These are phyloP conservation scores for Rhizopogon salebrosus DNA, from an alignment of 768 basidiomycete species.

Conservation along the genomic window DNA sequence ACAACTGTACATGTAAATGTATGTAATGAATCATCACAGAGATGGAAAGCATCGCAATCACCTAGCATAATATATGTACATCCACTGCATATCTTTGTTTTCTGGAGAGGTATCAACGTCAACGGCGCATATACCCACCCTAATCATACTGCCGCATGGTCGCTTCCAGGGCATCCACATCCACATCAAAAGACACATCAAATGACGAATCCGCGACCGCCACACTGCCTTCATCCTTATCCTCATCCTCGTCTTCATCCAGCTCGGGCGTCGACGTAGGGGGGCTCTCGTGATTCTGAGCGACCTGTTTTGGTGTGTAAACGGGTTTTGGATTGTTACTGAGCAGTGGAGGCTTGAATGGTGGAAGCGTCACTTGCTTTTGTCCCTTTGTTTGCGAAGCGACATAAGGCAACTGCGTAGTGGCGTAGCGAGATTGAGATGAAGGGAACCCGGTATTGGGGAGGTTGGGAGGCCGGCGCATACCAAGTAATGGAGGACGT, in stretches of 20 bases:
- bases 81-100: background rate
- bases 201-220: conserved; percentile 23
- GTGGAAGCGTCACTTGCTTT: conserved; percentile 13
- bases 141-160: conserved; percentile 27
- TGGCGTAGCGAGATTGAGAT: conserved; percentile 16
- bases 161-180: conserved; percentile 24
- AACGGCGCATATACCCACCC: background rate
- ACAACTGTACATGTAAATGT: background rate
- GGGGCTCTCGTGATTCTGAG: background rate
- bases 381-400: conserved; percentile 12
- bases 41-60: background rate
- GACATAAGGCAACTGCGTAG: background rate
- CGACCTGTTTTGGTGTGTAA: background rate
- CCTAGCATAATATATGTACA: background rate
- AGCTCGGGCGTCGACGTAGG: background rate
- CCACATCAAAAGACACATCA: conserved; percentile 26
- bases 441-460: background rate
- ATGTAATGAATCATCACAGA: background rate
- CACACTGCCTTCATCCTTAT: background rate
- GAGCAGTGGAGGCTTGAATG: conserved; percentile 25
- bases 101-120: background rate
- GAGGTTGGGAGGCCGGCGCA: conserved; percentile 16
- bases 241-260: background rate
- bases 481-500: conserved; percentile 22
- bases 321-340: background rate